phyloP scores from a whole-genome alignment of 2,329 filamentous ascomycete genomes.

The Aspergillus sclerotialis region DNA sequence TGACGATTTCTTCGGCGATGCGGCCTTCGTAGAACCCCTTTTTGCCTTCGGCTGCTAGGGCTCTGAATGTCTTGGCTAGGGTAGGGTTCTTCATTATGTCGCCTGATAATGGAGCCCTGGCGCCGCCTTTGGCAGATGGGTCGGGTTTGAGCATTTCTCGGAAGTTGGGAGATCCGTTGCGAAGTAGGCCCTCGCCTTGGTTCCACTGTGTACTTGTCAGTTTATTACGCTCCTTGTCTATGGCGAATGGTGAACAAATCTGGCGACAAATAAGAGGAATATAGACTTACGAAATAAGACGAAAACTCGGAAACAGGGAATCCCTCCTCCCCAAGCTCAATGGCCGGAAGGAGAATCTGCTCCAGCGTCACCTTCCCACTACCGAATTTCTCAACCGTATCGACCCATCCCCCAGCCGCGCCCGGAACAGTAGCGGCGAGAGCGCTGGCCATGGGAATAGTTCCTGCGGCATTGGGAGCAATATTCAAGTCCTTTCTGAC shows the following conservation, averaged over 20 bases:
- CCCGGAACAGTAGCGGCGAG: constrained; percentile 84
- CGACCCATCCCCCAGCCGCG: constrained; percentile 87
- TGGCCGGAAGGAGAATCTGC: constrained; percentile 74
- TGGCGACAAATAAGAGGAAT: neutral
- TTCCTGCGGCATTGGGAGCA: constrained; percentile 46
- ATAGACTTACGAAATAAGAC: constrained; percentile 54
- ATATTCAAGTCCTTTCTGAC: constrained; percentile 65
- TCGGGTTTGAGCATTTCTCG: constrained; percentile 82
- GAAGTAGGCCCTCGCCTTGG: constrained; percentile 55
- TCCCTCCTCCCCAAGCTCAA: constrained; percentile 77
- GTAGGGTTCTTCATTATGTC: constrained; percentile 85
- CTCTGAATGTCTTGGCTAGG: constrained; percentile 72
- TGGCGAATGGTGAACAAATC: neutral
- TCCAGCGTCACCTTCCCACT: constrained; percentile 73
- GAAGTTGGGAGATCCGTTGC: constrained; percentile 73
- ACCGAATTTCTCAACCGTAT: constrained; percentile 80
- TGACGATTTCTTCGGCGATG: constrained; percentile 73
- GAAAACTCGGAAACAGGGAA: constrained; percentile 83
- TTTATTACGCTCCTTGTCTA: too few species aligned
- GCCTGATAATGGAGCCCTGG: constrained; percentile 67
- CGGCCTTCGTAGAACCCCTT: constrained; percentile 84
- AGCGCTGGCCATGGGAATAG: constrained; percentile 68
- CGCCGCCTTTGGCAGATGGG: constrained; percentile 58
- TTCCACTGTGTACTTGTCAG: too few species aligned
- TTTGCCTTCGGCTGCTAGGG: constrained; percentile 73